Percentiles rank a stretch among this genome's conserved stretches.
These are phyloP conservation scores for Allantophomopsis lycopodina DNA, from an alignment of 2,329 filamentous ascomycete genomes.

Conservation along the genomic window DNA sequence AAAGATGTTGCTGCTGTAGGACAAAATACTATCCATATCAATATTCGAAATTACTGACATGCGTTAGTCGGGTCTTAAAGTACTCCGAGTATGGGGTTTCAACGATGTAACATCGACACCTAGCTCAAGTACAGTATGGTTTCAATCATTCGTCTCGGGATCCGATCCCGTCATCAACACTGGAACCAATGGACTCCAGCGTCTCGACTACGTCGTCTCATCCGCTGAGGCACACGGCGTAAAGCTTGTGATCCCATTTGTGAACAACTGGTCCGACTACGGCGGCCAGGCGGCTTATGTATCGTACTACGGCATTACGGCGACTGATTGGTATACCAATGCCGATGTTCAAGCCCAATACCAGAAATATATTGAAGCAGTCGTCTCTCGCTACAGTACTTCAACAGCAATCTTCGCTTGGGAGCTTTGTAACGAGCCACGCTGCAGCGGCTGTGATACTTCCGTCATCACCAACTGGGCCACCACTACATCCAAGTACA, in stretches of 20 bases:
- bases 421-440: conserved; percentile 55
- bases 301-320: conserved; percentile 34
- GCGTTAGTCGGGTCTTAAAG: conserved; percentile 34
- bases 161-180: conserved; percentile 45
- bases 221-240: conserved; percentile 42
- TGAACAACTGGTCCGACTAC: conserved; percentile 58
- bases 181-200: conserved; percentile 45
- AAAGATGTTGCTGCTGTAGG: conserved; percentile 24
- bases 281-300: conserved; percentile 48
- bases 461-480: conserved; percentile 48
- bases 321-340: conserved; percentile 42
- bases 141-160: conserved; percentile 27
- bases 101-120: conserved; percentile 34
- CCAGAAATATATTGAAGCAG: conserved; percentile 38
- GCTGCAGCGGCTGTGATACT: conserved; percentile 44
- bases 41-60: conserved; percentile 4
- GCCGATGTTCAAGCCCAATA: conserved; percentile 38
- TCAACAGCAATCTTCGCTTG: conserved; percentile 50
- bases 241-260: conserved; percentile 48
- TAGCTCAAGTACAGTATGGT: conserved; percentile 27
- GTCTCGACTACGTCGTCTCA: conserved; percentile 50
- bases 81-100: conserved; percentile 49
- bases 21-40: background rate
- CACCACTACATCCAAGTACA: conserved; percentile 38
- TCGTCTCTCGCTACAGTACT: conserved; percentile 44